Conservation (phyloP, 257 asterid genomes). For the Datura wrightii region DNA sequence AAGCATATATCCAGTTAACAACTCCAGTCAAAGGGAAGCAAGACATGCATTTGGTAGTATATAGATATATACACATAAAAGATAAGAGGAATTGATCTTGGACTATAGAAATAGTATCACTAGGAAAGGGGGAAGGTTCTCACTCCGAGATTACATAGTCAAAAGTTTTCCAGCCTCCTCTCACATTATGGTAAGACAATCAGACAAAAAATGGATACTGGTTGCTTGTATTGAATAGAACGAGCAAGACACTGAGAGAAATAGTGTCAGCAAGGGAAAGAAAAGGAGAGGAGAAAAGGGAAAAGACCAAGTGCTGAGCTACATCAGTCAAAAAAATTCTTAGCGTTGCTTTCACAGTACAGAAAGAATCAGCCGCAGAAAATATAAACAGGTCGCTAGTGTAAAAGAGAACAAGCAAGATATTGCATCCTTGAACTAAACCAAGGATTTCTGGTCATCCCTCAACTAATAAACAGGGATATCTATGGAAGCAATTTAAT, state of each 20-base stretch:
- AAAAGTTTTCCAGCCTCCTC: not conserved
- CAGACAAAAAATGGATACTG: not conserved
- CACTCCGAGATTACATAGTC: not conserved
- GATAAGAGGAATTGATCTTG: not conserved
- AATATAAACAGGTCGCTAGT: not conserved
- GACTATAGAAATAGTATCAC: not conserved
- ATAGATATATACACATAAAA: not conserved
- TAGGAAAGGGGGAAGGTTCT: not conserved
- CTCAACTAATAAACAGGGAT: not conserved
- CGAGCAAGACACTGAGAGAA: not conserved
- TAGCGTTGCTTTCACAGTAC: not conserved
- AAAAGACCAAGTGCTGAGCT: conserved; percentile 7
- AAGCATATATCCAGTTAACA: not conserved
- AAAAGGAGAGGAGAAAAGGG: not conserved
- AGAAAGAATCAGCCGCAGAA: not conserved
- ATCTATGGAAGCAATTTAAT: not conserved
- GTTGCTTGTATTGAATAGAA: conserved; percentile 4
- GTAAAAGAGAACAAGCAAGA: not conserved
- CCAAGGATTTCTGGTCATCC: conserved; percentile 13
- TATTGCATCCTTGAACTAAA: not conserved
- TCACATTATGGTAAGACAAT: not conserved
- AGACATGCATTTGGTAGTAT: not conserved
- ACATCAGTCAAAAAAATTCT: not conserved
- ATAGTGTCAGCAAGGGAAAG: not conserved
- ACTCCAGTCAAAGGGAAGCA: not conserved